Percentiles rank a stretch among this genome's conserved stretches.
Conservation (phyloP, 2,329 filamentous ascomycete genomes). For the Phialemonium atrogriseum region DNA sequence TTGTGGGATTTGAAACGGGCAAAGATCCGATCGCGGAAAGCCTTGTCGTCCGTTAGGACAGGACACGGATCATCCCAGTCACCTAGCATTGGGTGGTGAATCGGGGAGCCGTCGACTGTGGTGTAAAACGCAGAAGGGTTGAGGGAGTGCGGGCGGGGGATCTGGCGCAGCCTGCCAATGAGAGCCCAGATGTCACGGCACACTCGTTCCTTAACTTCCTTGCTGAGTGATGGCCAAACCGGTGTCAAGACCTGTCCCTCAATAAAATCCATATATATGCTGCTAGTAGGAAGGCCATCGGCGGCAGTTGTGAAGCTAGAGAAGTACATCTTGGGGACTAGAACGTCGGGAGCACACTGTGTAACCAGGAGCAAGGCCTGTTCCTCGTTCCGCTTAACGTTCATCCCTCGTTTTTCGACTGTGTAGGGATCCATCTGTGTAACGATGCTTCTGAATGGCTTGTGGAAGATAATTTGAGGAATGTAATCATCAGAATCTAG, state of each 20-base stretch:
- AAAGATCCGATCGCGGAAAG: background rate
- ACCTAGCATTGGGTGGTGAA: too few species aligned
- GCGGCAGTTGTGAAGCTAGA: background rate
- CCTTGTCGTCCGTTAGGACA: background rate
- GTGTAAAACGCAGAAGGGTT: background rate
- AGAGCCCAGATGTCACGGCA: background rate
- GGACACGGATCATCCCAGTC: too few species aligned
- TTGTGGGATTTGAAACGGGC: background rate
- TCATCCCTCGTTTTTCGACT: too few species aligned
- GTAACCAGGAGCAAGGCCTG: background rate
- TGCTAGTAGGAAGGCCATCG: background rate
- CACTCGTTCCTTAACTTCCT: conserved; percentile 9
- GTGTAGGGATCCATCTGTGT: too few species aligned
- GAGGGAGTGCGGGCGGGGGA: background rate
- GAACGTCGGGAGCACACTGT: background rate
- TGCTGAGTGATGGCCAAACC: conserved; percentile 17
- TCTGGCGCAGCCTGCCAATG: background rate
- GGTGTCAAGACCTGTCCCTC: conserved; percentile 31
- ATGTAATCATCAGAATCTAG: too few species aligned
- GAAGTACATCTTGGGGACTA: background rate
- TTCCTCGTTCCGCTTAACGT: too few species aligned
- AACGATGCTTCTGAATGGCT: too few species aligned
- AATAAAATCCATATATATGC: conserved; percentile 22
- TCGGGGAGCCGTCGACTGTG: background rate
- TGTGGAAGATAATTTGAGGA: too few species aligned